A percentile compares a stretch with the other conserved stretches of the same genome.
These are phyloP conservation scores for Berkeleyomyces basicola DNA, from an alignment of 2,329 filamentous ascomycete species.

Conservation along the genomic window DNA sequence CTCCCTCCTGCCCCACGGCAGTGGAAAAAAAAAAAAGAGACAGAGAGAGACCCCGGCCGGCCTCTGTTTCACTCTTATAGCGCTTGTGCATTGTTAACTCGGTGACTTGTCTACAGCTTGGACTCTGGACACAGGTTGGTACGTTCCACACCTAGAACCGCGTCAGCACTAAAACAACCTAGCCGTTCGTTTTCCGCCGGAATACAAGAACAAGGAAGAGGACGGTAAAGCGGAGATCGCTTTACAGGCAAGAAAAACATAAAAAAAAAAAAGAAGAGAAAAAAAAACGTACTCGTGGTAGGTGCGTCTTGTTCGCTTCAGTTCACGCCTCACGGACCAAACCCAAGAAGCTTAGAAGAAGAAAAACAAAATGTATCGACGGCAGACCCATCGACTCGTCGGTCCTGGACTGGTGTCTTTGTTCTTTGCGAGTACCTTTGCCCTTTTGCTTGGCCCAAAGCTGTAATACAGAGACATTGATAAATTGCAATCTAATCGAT, in stretches of 20 bases:
- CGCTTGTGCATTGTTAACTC: not conserved
- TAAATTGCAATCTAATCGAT: no score
- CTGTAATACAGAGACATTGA: no score
- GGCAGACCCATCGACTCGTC: not conserved
- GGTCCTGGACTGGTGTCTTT: not conserved
- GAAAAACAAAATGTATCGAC: not conserved
- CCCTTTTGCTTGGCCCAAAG: no score
- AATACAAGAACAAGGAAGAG: not conserved
- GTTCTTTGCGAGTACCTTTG: no score
- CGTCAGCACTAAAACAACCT: conserved; percentile 1
- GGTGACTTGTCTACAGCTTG: not conserved
- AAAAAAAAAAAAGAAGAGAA: not conserved
- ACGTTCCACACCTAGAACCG: not conserved
- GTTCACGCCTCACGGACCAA: not conserved
- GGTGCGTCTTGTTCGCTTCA: not conserved
- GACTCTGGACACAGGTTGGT: not conserved
- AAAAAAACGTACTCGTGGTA: not conserved
- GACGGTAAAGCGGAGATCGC: not conserved
- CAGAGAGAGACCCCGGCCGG: not conserved
- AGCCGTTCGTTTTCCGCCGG: not conserved
- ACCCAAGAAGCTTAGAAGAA: not conserved
- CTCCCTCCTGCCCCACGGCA: no score
- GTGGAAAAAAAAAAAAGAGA: not conserved
- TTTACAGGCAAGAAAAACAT: not conserved
- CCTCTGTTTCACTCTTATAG: not conserved